Evolutionary conservation across 139 green algal genomes (phyloP), one percentile per base, ranked within the genome.

Genomic region (Chlamydomonas sp.): DNA sequence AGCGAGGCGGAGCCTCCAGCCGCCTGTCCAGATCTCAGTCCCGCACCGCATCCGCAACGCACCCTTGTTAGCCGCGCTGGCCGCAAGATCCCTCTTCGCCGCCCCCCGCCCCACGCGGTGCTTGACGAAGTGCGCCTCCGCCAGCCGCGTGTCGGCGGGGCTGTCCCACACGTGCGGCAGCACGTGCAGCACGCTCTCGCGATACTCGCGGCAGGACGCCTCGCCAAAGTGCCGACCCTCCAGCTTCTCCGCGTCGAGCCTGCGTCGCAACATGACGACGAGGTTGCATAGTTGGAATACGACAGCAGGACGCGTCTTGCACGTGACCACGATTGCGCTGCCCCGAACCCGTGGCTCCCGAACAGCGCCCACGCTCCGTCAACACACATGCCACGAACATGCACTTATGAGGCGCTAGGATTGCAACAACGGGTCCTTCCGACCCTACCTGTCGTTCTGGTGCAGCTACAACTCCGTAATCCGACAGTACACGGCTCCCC

Each of bases 151-250:
- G 94, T 99, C 98, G 4, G 71, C 66, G 59, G 86, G 88, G 1
- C 90, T 77, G 59, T 66, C 79, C 91, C 94, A 98, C 71, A 91
- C 85, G 87, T 99, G 97, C 2, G 97, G 97, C 90, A 99, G 91
- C 58, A 91, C 92, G 49, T 90, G 79, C 89, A 98, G 88, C 78
- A 99, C 86, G n/a, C 94, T 95, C 79, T 97, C 91, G 5, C 97
- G 92, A 91, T 97, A 99, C n/a, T 98, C 96, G 31, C 96, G 91
- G 92, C 97, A 99, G n/a, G 96, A 98, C 0, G 93, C 89, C 93
- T 99, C 96, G 8, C 96, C 96, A 87, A 97, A 98, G 78, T 99
- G 95, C 9, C 93, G 89, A 0, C 87, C 91, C 73, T 93, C 93
- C 20, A 97, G 87, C 69, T 93, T 85, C 71, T 93, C 84, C 5